Percentiles rank a stretch among this genome's conserved stretches.
Conservation (phyloP, 2,329 filamentous ascomycete genomes). For the Cladophialophora psammophila region DNA sequence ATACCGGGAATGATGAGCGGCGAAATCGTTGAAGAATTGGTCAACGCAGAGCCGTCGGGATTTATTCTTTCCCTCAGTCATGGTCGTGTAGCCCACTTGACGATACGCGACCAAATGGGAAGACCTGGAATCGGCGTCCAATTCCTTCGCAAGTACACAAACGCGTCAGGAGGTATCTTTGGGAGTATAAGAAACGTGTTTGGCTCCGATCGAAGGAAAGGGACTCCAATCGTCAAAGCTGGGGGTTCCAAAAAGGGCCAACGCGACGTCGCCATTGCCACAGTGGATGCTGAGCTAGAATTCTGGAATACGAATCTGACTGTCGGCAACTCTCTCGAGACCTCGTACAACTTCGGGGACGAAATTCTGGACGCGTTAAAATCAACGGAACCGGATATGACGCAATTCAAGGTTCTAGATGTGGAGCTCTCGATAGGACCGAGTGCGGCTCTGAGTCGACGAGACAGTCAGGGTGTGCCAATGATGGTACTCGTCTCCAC, state of each 20-base stretch:
- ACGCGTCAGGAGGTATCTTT: slow-evolving; percentile 72
- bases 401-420: slow-evolving; percentile 70
- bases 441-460: slow-evolving; percentile 42
- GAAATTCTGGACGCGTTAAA: slow-evolving; percentile 65
- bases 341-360: slow-evolving; percentile 74
- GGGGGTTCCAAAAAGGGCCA: slow-evolving; percentile 77
- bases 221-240: slow-evolving; percentile 80
- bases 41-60: slow-evolving; percentile 85
- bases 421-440: slow-evolving; percentile 56
- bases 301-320: slow-evolving; percentile 89
- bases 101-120: slow-evolving; percentile 83
- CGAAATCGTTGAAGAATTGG: slow-evolving; percentile 77
- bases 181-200: slow-evolving; percentile 82
- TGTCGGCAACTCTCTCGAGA: slow-evolving; percentile 77
- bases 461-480: slow-evolving; percentile 53
- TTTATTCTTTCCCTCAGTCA: slow-evolving; percentile 86
- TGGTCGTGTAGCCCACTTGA: slow-evolving; percentile 85
- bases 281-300: slow-evolving; percentile 77
- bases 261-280: slow-evolving; percentile 81
- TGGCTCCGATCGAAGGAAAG: slow-evolving; percentile 73
- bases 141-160: slow-evolving; percentile 71
- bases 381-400: slow-evolving; percentile 53
- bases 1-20: slow-evolving; percentile 78
- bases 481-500: slow-evolving; percentile 69
- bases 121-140: slow-evolving; percentile 80